A percentile compares a stretch with the other conserved stretches of the same genome.
Evolutionary conservation across 2,329 filamentous ascomycete species (phyloP).

Genomic region (Sporothrix dimorphospora): DNA sequence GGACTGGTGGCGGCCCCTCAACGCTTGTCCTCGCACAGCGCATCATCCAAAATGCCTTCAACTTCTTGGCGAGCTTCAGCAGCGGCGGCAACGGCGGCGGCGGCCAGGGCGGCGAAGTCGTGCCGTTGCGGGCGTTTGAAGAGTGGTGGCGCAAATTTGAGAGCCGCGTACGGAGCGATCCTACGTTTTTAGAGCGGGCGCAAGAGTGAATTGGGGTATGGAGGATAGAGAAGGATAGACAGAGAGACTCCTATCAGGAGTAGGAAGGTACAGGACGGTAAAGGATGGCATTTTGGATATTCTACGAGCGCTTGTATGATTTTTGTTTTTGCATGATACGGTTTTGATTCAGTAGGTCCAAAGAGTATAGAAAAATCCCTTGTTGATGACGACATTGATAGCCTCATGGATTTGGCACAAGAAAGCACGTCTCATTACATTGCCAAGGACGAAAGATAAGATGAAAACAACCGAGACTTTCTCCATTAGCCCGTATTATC

Average conservation of each 20-base stretch:
- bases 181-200: slow-evolving; percentile 78
- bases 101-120: slow-evolving; percentile 72
- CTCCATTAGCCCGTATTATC: slow-evolving; percentile 5
- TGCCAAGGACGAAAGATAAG: background rate
- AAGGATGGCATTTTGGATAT: background rate
- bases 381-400: background rate
- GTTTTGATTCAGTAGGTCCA: background rate
- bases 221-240: background rate
- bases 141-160: slow-evolving; percentile 99
- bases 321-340: background rate
- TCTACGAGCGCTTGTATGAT: slow-evolving; percentile 5
- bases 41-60: slow-evolving; percentile 97
- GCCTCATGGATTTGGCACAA: background rate
- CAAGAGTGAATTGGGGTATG: slow-evolving; percentile 2
- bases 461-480: background rate
- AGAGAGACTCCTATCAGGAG: background rate
- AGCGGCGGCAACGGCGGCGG: slow-evolving; percentile 51
- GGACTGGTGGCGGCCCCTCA: slow-evolving; percentile 22
- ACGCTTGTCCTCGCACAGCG: slow-evolving; percentile 84
- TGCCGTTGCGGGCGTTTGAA: slow-evolving; percentile 92
- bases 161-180: slow-evolving; percentile 79
- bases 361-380: background rate
- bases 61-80: slow-evolving; percentile 89
- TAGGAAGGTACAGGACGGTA: background rate
- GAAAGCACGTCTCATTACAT: background rate